Evolutionary conservation across 202 grass and related monocot genomes (phyloP).

Genomic region (Zizania palustris): DNA sequence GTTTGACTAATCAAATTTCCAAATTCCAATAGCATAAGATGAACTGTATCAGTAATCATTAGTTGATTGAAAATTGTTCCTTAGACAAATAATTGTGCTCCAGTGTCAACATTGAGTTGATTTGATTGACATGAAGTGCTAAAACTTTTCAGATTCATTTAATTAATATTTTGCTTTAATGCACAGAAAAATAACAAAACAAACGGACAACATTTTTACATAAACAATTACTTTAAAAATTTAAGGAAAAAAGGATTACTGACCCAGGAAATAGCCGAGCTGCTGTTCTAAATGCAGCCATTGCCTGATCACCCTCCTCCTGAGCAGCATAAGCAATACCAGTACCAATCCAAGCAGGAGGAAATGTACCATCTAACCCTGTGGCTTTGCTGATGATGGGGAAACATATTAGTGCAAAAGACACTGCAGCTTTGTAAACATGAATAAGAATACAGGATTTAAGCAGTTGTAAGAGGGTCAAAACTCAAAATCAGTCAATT

Average conservation of each 20-base stretch:
- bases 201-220: slow-evolving; percentile 16
- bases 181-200: slow-evolving; percentile 22
- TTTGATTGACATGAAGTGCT: background rate
- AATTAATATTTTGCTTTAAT: background rate
- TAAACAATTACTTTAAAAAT: slow-evolving; percentile 15
- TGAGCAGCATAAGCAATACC: slow-evolving; percentile 95
- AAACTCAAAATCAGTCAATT: slow-evolving; percentile 7
- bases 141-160: background rate
- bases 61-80: background rate
- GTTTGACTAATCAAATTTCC: slow-evolving; percentile 3
- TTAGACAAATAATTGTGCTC: background rate
- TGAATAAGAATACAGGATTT: background rate
- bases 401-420: slow-evolving; percentile 40
- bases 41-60: slow-evolving; percentile 9
- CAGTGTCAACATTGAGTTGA: slow-evolving; percentile 16
- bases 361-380: slow-evolving; percentile 81
- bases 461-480: slow-evolving; percentile 15
- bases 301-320: slow-evolving; percentile 93
- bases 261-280: slow-evolving; percentile 98
- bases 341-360: slow-evolving; percentile 92
- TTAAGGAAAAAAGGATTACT: slow-evolving; percentile 36
- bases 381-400: slow-evolving; percentile 75
- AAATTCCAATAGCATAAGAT: background rate
- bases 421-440: slow-evolving; percentile 3
- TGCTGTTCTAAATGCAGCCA: slow-evolving; percentile 90